These are phyloP conservation scores for Aspergillus fructus DNA, from an alignment of 2,329 filamentous ascomycete genomes.

Conservation along the genomic window DNA sequence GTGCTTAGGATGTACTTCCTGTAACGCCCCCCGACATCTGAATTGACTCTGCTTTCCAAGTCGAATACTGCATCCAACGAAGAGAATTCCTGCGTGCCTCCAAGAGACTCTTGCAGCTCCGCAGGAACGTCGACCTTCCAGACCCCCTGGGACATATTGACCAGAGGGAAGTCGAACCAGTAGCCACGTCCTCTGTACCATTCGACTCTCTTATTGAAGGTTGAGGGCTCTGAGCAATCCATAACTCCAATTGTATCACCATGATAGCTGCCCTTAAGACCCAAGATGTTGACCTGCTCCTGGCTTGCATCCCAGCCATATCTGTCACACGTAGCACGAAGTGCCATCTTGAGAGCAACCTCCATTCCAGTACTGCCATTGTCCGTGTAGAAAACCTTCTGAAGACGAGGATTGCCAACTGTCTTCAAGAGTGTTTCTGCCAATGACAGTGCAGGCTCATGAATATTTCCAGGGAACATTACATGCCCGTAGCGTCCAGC, in stretches of 20 bases:
- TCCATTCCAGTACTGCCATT: constrained; percentile 83
- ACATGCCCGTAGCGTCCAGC: constrained; percentile 83
- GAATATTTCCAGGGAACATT: constrained; percentile 81
- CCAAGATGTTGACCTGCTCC: constrained; percentile 65
- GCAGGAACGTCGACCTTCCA: constrained; percentile 65
- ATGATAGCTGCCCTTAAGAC: constrained; percentile 78
- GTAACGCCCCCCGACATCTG: constrained; percentile 54
- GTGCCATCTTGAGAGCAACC: constrained; percentile 81
- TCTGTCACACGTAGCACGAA: constrained; percentile 65
- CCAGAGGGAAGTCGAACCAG: constrained; percentile 77
- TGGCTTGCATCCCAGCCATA: constrained; percentile 64
- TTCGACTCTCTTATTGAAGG: constrained; percentile 78
- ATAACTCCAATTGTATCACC: constrained; percentile 87
- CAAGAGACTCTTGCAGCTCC: constrained; percentile 49
- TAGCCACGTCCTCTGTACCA: constrained; percentile 78
- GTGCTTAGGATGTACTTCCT: constrained; percentile 57
- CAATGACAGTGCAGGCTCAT: constrained; percentile 71
- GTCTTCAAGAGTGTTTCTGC: constrained; percentile 63
- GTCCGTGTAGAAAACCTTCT: constrained; percentile 77
- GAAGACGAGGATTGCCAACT: constrained; percentile 63
- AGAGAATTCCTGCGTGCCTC: constrained; percentile 44
- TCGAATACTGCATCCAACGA: constrained; percentile 62
- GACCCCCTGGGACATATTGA: constrained; percentile 63
- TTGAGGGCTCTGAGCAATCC: constrained; percentile 76
- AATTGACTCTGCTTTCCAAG: constrained; percentile 48